phyloP scores from a whole-genome alignment of 2,329 filamentous ascomycete species.

The Fusarium sulawesiense region DNA sequence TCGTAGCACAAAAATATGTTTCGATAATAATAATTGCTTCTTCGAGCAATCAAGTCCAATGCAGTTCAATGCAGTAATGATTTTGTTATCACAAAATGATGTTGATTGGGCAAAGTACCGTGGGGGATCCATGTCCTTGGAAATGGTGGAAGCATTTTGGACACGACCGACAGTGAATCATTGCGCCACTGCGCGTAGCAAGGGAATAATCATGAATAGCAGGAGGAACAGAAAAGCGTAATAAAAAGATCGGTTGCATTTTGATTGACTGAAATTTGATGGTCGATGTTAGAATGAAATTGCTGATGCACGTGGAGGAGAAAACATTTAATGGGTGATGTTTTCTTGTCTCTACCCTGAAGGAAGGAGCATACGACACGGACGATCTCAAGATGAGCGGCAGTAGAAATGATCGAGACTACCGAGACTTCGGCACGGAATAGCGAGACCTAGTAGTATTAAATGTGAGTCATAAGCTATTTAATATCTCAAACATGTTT shows the following conservation, averaged over 20 bases:
- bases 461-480: not conserved
- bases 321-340: not conserved
- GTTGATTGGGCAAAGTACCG: slow-evolving; percentile 17
- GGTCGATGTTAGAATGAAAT: not conserved
- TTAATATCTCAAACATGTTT: not conserved
- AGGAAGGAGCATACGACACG: not conserved
- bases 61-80: slow-evolving; percentile 8
- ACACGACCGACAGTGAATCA: slow-evolving; percentile 31
- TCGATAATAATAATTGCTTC: not conserved
- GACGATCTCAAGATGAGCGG: not conserved
- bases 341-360: not conserved
- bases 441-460: not conserved
- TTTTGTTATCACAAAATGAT: slow-evolving; percentile 22
- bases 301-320: not conserved
- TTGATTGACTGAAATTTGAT: not conserved
- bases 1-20: not conserved
- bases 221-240: not conserved
- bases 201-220: not conserved
- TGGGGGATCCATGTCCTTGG: not conserved
- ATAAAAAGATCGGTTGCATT: not conserved
- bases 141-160: slow-evolving; percentile 2
- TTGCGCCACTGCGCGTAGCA: not conserved
- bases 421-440: not conserved
- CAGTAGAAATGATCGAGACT: not conserved
- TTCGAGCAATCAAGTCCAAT: slow-evolving; percentile 9